These are phyloP conservation scores for Candida tallmaniae DNA, from an alignment of 805 yeast genomes.

Conservation along the genomic window DNA sequence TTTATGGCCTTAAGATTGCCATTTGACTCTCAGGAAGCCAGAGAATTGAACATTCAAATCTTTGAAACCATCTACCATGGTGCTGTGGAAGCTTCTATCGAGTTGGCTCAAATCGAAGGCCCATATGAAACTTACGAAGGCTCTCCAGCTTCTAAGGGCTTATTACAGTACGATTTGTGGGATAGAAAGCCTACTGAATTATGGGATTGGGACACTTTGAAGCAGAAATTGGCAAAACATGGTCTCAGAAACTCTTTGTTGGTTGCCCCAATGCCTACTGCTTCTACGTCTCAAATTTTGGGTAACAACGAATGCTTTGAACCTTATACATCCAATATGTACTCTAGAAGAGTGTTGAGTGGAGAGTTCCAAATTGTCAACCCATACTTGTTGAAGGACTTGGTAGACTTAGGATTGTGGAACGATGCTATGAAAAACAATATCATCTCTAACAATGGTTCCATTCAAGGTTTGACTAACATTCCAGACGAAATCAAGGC, in stretches of 20 bases:
- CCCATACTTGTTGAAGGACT: slow-evolving; percentile 53
- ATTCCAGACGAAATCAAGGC: slow-evolving; percentile 52
- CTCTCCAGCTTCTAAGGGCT: slow-evolving; percentile 56
- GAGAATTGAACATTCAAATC: slow-evolving; percentile 52
- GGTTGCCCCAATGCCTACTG: slow-evolving; percentile 66
- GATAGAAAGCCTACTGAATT: slow-evolving; percentile 53
- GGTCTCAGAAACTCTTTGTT: slow-evolving; percentile 57
- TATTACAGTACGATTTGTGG: slow-evolving; percentile 57
- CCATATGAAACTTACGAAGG: slow-evolving; percentile 48
- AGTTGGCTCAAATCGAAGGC: slow-evolving; percentile 50
- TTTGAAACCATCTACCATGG: slow-evolving; percentile 61
- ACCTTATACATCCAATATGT: slow-evolving; percentile 59
- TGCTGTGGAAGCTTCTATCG: slow-evolving; percentile 53
- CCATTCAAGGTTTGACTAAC: slow-evolving; percentile 51
- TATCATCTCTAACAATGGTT: slow-evolving; percentile 54
- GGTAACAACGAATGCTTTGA: slow-evolving; percentile 62
- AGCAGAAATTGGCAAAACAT: slow-evolving; percentile 42
- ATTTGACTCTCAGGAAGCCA: slow-evolving; percentile 54
- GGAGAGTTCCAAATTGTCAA: slow-evolving; percentile 64
- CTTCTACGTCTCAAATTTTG: slow-evolving; percentile 60
- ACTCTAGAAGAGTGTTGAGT: slow-evolving; percentile 58
- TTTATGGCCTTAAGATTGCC: slow-evolving; percentile 54
- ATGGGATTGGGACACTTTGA: slow-evolving; percentile 57
- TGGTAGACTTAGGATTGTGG: slow-evolving; percentile 57
- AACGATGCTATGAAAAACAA: slow-evolving; percentile 52